A percentile compares a stretch with the other conserved stretches of the same genome.
These are phyloP conservation scores for Leishmania braziliensis DNA, from an alignment of 208 protist species.

Conservation along the genomic window DNA sequence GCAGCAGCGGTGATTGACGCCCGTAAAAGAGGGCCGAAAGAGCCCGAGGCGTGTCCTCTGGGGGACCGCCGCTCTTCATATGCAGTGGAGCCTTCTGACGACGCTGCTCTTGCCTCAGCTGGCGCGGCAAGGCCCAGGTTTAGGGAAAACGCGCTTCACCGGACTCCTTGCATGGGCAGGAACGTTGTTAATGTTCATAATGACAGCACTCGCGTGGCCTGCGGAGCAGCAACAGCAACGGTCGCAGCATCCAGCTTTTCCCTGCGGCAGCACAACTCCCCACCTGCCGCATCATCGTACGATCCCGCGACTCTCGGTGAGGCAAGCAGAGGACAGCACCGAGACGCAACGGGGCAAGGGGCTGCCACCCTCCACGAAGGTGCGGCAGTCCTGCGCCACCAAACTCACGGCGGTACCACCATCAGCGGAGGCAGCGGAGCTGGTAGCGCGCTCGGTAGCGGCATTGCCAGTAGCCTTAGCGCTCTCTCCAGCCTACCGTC, in stretches of 20 bases:
- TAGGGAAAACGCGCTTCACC: neutral
- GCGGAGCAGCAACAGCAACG: neutral
- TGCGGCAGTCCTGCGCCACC: neutral
- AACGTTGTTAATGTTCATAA: neutral
- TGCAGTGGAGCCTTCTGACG: neutral
- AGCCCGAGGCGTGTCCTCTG: neutral
- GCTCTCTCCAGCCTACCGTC: conserved; percentile 51
- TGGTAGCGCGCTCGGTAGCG: conserved; percentile 6
- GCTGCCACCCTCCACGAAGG: neutral
- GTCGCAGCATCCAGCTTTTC: neutral
- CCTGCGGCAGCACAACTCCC: neutral
- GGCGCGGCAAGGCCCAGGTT: neutral
- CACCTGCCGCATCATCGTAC: neutral
- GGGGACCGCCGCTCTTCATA: neutral
- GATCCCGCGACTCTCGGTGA: neutral
- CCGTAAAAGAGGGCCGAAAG: neutral
- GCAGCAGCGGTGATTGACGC: neutral
- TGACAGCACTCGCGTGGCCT: neutral
- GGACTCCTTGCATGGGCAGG: neutral
- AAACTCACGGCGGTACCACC: neutral
- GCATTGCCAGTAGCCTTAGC: conserved; percentile 16
- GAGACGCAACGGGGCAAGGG: neutral
- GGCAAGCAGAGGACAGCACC: neutral
- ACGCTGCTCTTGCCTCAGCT: neutral
- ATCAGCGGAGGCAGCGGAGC: conserved; percentile 4